Evolutionary conservation across 2,329 filamentous ascomycete species (phyloP), one percentile per base, ranked within the genome.

Genomic region (Tolypocladium ophioglossoides): DNA sequence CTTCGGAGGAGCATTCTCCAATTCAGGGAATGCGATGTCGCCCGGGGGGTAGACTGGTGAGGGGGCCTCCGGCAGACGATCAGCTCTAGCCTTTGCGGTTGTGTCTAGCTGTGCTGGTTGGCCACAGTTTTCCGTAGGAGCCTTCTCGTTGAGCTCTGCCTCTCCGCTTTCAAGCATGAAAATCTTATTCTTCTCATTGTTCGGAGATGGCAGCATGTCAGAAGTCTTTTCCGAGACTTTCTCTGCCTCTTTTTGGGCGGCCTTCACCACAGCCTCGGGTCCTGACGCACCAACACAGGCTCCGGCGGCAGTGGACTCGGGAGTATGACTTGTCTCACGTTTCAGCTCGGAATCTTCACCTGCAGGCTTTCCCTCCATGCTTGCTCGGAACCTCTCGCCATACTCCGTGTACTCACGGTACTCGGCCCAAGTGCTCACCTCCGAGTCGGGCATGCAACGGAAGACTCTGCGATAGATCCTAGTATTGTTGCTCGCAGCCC

Each of bases 391-490:
- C 48, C 84, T 82, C 60, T 87, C 83, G 20, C 80, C 78, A 67
- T 96, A 97, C 5, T 84, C 79, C 53, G 82, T 78, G 65, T 87
- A 95, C 60, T 95, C 87, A 58, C 89, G 86, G 70, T 99, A 99
- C 59, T 95, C 88, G 60, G 87, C 85, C 94, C 94, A 99, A 46
- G 87, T 92, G 59, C 84, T 86, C 30, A 96, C 94, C 65, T 96
- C 90, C 52, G 85, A 96, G 68, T 99, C 94, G 1, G 94, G 94
- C 88, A 95, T 95, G 70, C 91, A 96, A 49, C 91, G 85, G 75
- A 99, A 99, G 10, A 99, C 92, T 57, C 87, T 84, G 35, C 94
- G 87, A 73, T 89, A 99, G 50, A 99, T 80, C 66, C 91, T 92
- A 3, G 94, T 99, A 68, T 99, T 99, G 74, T 97, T 97, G 58